Base-by-base conservation (phyloP, 176 grass and related monocot genomes). In the Otatea glauca region DNA sequence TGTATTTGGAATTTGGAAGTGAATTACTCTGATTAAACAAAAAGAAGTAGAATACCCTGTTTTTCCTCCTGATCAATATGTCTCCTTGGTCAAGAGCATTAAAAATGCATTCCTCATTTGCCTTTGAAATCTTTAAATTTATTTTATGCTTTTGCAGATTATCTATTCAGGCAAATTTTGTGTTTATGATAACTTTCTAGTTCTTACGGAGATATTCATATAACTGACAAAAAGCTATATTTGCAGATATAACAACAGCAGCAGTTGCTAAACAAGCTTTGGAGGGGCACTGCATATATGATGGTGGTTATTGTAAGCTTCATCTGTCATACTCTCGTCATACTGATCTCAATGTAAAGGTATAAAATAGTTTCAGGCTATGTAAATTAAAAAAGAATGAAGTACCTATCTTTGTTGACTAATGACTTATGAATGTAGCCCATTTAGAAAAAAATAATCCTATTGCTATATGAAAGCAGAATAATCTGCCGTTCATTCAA, bases 311-410 rank as follows among this genome's bases (percentile, higher is more conserved):
- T 79, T 99, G 96, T 99, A 99, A 99, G 93, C 96, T 99, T 92
- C 96, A 96, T 92, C 91, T 96, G 96, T 90, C 96, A 94, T 99
- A 99, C 88, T 99, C 96, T 96, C 93, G 88, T 96, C 96, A 99
- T 99, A 96, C 91, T 96, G 93, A 99, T 99, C 96, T 99, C 86
- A 94, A 88, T 94, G 96, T 96, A 84, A 99, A 99, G 96, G 96
- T 99, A 99, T 94, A 92, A 79, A 86, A 72, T 88, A 87, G 79
- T 91, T 87, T 91, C 78, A 76, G 84, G 86, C 51, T 81, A 21
- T 87, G 38, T 85, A 76, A 85, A 87, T 87, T 80, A 73, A 61
- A 38, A 86, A 86, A 70, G 44, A 81, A 68, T 38, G 12, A 67
- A 76, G 38, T 74, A 88, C 12, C 5, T 79, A 35, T 88, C 29